A percentile compares a stretch with the other conserved stretches of the same genome.
phyloP scores from a whole-genome alignment of 108 stramenopile genomes.

The Ochromonas danica region DNA sequence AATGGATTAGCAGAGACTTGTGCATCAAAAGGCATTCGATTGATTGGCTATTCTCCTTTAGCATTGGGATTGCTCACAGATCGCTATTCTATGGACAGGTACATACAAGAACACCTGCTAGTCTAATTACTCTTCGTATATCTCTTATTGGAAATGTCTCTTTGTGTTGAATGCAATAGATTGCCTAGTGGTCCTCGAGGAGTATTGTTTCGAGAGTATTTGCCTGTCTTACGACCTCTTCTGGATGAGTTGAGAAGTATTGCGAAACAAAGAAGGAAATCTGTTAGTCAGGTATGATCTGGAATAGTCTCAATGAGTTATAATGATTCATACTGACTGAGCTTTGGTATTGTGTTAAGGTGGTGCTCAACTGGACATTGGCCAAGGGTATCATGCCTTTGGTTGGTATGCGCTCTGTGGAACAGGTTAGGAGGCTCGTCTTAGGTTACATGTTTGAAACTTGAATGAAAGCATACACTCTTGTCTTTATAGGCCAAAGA shows the following conservation, averaged over 20 bases:
- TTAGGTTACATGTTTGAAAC: no score
- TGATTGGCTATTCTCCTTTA: slow-evolving; percentile 48
- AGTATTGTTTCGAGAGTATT: slow-evolving; percentile 48
- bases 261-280: slow-evolving; percentile 31
- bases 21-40: slow-evolving; percentile 36
- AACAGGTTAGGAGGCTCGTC: slow-evolving; percentile 37
- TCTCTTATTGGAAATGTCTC: no score
- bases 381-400: slow-evolving; percentile 49
- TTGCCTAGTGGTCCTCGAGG: slow-evolving; percentile 42
- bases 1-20: slow-evolving; percentile 45
- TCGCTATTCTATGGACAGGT: slow-evolving; percentile 35
- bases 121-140: no score
- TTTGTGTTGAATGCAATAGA: no score
- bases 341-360: slow-evolving; percentile 2
- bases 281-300: background rate
- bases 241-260: slow-evolving; percentile 40
- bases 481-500: slow-evolving; percentile 46
- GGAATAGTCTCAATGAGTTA: background rate
- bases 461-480: no score
- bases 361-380: slow-evolving; percentile 48
- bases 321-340: slow-evolving; percentile 39
- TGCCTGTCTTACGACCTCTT: slow-evolving; percentile 43
- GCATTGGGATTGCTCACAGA: slow-evolving; percentile 51
- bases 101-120: no score
- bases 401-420: slow-evolving; percentile 45